phyloP scores from a whole-genome alignment of 2,329 filamentous ascomycete species.

The Albifimbria verrucaria region DNA sequence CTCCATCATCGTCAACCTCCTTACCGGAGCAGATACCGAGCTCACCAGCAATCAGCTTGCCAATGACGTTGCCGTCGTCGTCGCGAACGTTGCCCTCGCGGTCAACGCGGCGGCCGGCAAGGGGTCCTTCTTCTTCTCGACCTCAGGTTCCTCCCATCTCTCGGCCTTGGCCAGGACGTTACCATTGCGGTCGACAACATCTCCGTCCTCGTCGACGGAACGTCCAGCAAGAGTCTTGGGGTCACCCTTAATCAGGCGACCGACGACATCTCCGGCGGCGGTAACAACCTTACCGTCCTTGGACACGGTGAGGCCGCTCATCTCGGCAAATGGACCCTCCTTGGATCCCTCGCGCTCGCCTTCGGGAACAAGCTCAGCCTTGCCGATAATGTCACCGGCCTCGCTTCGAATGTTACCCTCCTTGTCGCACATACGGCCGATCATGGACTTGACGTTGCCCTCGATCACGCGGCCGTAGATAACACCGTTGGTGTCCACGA shows the following conservation, averaged over 20 bases:
- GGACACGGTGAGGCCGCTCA: conserved; percentile 60
- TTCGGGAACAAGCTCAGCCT: conserved; percentile 64
- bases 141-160: conserved; percentile 56
- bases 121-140: conserved; percentile 47
- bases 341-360: conserved; percentile 60
- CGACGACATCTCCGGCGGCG: conserved; percentile 66
- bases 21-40: conserved; percentile 62
- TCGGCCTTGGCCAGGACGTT: conserved; percentile 57
- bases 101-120: conserved; percentile 54
- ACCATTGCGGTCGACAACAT: conserved; percentile 74
- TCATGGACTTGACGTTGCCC: conserved; percentile 60
- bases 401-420: conserved; percentile 71
- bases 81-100: conserved; percentile 57
- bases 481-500: conserved; percentile 50
- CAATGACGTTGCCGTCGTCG: conserved; percentile 58
- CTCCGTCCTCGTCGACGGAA: conserved; percentile 75
- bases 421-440: conserved; percentile 69
- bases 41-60: conserved; percentile 67
- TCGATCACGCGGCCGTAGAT: conserved; percentile 66
- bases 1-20: conserved; percentile 67
- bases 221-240: conserved; percentile 70
- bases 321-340: conserved; percentile 68
- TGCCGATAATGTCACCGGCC: conserved; percentile 66
- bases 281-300: conserved; percentile 69
- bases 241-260: conserved; percentile 68